Conservation (phyloP, 495 filamentous ascomycete genomes). For the Aspergillus egyptiacus region DNA sequence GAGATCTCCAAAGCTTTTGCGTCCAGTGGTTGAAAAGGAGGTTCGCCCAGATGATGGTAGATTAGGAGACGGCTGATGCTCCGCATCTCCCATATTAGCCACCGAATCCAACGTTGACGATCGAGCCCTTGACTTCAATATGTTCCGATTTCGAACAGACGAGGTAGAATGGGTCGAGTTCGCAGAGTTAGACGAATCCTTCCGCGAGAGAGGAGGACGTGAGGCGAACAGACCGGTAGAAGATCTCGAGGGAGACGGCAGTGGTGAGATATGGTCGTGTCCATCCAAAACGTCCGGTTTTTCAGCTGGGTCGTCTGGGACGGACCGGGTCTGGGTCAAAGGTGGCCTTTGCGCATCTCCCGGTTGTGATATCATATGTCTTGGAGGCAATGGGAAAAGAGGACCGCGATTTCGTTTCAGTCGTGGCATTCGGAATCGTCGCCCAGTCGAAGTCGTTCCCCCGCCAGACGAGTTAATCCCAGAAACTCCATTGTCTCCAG, state of each 20-base stretch:
- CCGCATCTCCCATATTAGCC: slow-evolving; percentile 49
- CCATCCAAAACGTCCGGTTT: slow-evolving; percentile 25
- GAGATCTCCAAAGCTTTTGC: slow-evolving; percentile 86
- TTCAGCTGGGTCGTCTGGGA: slow-evolving; percentile 18
- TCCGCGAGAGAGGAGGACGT: slow-evolving; percentile 44
- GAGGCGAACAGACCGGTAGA: slow-evolving; percentile 41
- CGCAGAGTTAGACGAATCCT: slow-evolving; percentile 59
- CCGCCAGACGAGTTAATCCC: slow-evolving; percentile 27
- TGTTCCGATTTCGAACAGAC: slow-evolving; percentile 31
- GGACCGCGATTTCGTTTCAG: slow-evolving; percentile 75
- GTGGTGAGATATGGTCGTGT: slow-evolving; percentile 41
- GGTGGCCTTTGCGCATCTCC: slow-evolving; percentile 20
- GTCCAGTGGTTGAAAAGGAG: slow-evolving; percentile 74
- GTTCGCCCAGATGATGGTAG: slow-evolving; percentile 58
- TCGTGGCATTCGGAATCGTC: slow-evolving; percentile 76
- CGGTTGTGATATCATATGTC: slow-evolving; percentile 32
- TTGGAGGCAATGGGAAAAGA: slow-evolving; percentile 82
- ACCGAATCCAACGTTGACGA: slow-evolving; percentile 87
- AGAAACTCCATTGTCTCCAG: slow-evolving; percentile 61
- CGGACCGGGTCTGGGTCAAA: slow-evolving; percentile 24
- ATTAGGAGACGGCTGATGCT: slow-evolving; percentile 52
- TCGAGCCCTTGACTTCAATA: slow-evolving; percentile 47
- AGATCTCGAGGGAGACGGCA: slow-evolving; percentile 52
- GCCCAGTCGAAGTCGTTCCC: slow-evolving; percentile 48
- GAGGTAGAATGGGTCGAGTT: slow-evolving; percentile 72